Conservation (phyloP, 2,329 filamentous ascomycete species). For the Plenodomus tracheiphilus region DNA sequence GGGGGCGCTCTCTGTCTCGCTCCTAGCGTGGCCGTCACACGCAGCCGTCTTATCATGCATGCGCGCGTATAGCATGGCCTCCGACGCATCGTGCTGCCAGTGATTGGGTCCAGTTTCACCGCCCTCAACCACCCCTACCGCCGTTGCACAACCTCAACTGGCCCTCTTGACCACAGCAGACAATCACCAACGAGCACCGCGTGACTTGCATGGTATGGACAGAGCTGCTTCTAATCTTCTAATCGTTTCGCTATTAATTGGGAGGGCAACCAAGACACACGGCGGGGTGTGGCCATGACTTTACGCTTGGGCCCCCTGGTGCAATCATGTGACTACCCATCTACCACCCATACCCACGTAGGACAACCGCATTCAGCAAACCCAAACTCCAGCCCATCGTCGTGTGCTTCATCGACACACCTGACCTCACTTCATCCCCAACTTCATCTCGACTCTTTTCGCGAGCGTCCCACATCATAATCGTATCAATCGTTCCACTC, state of each 20-base stretch:
- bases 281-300: too few species aligned
- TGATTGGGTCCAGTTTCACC: slow-evolving; percentile 33
- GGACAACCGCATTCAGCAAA: not conserved
- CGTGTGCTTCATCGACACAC: not conserved
- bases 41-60: not conserved
- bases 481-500: slow-evolving; percentile 48
- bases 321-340: not conserved
- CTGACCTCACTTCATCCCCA: not conserved
- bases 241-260: too few species aligned
- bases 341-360: not conserved
- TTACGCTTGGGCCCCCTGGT: not conserved
- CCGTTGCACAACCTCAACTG: slow-evolving; percentile 11
- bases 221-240: not conserved
- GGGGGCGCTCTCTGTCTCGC: not conserved
- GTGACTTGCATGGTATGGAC: not conserved
- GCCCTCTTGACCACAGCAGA: not conserved
- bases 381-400: not conserved
- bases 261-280: too few species aligned
- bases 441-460: too few species aligned
- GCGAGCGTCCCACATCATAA: too few species aligned
- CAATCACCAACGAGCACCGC: not conserved
- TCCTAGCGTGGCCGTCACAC: not conserved
- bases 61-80: slow-evolving; percentile 21
- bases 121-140: slow-evolving; percentile 19
- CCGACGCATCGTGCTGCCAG: slow-evolving; percentile 27